Evolutionary conservation across 495 filamentous ascomycete species (phyloP).

Genomic region (Talaromyces stipitatus): DNA sequence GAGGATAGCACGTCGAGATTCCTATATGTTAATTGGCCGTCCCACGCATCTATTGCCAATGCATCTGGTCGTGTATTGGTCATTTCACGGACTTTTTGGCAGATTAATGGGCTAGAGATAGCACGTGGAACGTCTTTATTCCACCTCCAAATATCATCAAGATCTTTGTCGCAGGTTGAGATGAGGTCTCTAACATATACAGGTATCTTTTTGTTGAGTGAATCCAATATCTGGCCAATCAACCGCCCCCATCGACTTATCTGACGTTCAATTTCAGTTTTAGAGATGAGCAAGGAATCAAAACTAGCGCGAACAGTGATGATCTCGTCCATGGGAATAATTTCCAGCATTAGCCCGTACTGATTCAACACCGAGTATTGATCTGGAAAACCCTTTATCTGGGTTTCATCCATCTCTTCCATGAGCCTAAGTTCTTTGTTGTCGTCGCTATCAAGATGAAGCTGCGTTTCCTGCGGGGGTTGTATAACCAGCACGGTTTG

Average conservation of each 20-base stretch:
- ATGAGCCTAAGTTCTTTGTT: neutral
- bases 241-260: too few species aligned
- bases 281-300: neutral
- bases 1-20: constrained; percentile 26
- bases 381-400: neutral
- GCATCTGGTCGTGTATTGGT: constrained; percentile 10
- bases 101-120: too few species aligned
- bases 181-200: too few species aligned
- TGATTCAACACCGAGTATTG: constrained; percentile 1
- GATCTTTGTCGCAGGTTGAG: neutral
- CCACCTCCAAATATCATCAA: constrained; percentile 10
- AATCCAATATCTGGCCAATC: too few species aligned
- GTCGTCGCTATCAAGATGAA: neutral
- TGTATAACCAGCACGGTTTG: constrained; percentile 24
- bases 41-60: constrained; percentile 27
- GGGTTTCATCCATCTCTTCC: neutral
- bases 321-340: neutral
- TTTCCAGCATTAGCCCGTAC: neutral
- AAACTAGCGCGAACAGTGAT: neutral
- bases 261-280: neutral
- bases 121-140: too few species aligned
- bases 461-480: too few species aligned
- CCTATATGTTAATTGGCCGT: constrained; percentile 27
- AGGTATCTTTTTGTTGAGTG: too few species aligned
- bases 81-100: constrained; percentile 12